Evolutionary conservation across 371 early-diverging fungal species (phyloP), one percentile per base, ranked within the genome.

Genomic region (Mucor mucedo): DNA sequence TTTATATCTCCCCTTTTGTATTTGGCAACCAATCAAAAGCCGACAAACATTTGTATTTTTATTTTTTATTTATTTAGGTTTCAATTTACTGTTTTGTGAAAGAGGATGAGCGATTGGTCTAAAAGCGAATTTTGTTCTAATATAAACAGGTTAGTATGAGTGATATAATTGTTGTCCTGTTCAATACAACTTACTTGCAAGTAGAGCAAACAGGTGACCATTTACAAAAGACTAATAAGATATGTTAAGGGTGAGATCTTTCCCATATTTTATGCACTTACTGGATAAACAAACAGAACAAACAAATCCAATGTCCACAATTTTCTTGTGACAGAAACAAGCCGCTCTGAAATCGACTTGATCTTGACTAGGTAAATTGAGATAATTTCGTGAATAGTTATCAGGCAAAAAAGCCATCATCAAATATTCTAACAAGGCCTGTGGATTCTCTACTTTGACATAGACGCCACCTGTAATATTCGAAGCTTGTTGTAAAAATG

Each of bases 211-310:
- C 85, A 0, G 90, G 87, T 0, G 84, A 84, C 73, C 81, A 82
- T 55, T 83, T 77, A 70, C 94, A 92, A 70, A 90, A 93, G 58
- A 92, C 90, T 91, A 63, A 10, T 4, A 33, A 21, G 50, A 21
- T 30, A 32, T 50, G 4, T 35, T 6, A 21, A n/a, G 0, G 21
- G 21, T 21, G 21, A 38, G 9, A 48, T 11, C 45, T 35, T 13
- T 7, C 27, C 4, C 30, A 4, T 56, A 11, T 58, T 13, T 5
- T 16, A n/a, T 11, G 49, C 5, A 53, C 84, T 75, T 84, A 93
- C 93, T 94, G n/a, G 98, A 95, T 35, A 98, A 70, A 69, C 98
- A 98, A 4, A 97, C 96, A 0, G 96, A 95, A 72, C 98, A 98
- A 2, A 98, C 97, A 75, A 86, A 96, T 0, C 95, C 98, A 52